These are phyloP conservation scores for Xylaria sp. DNA, from an alignment of 2,329 filamentous ascomycete species.

Conservation along the genomic window DNA sequence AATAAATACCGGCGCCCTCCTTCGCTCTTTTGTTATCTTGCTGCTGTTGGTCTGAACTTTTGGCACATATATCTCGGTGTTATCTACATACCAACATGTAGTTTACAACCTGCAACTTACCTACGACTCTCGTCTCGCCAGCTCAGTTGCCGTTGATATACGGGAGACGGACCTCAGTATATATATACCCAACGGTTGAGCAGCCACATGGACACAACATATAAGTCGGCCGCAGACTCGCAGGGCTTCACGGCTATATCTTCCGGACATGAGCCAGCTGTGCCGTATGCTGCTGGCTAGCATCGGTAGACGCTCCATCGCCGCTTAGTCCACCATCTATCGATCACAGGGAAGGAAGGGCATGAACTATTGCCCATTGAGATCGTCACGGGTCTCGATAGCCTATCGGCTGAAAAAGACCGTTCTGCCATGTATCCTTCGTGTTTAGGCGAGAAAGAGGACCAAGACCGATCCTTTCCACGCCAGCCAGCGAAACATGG, in stretches of 20 bases:
- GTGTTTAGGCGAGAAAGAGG: neutral
- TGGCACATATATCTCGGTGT: neutral
- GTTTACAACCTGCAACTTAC: neutral
- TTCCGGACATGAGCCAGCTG: neutral
- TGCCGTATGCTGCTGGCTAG: neutral
- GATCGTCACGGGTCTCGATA: constrained; percentile 6
- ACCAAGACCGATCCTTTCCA: neutral
- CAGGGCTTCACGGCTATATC: neutral
- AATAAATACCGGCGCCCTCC: constrained; percentile 15
- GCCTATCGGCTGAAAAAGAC: neutral
- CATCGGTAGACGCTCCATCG: neutral
- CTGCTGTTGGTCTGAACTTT: neutral
- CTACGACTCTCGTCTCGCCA: neutral
- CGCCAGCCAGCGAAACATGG: neutral
- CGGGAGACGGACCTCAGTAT: no score
- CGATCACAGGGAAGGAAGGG: neutral
- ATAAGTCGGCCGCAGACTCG: neutral
- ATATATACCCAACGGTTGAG: neutral
- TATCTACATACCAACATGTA: neutral
- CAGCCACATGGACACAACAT: neutral
- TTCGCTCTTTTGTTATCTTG: neutral
- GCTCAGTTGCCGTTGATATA: neutral
- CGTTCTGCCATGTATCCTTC: neutral
- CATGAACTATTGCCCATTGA: constrained; percentile 10
- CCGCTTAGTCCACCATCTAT: neutral